phyloP scores from a whole-genome alignment of 495 filamentous ascomycete genomes.

The Neurospora sp. region DNA sequence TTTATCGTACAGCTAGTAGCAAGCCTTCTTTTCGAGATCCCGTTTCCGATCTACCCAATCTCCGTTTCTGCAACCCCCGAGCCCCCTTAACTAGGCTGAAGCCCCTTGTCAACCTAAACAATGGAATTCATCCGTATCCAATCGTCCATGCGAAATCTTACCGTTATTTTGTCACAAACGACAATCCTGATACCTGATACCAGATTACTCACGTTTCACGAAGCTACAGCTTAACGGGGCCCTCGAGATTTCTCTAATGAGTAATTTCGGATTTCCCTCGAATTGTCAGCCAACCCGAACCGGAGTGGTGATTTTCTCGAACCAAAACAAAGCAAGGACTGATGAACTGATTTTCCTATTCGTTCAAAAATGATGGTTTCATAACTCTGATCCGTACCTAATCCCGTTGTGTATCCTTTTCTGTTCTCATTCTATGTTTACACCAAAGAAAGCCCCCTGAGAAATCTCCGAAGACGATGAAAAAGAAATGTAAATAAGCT shows the following conservation, averaged over 20 bases:
- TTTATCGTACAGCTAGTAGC: not conserved
- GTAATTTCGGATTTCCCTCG: not conserved
- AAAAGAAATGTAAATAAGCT: not conserved
- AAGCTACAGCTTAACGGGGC: not conserved
- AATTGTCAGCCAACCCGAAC: not conserved
- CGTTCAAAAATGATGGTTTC: not conserved
- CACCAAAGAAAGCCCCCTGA: not conserved
- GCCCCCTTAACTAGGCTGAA: not conserved
- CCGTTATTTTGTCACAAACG: not conserved
- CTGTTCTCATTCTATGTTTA: not conserved
- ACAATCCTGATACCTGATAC: not conserved
- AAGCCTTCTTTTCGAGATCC: not conserved
- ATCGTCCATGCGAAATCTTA: not conserved
- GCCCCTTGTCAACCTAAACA: not conserved
- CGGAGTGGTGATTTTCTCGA: not conserved
- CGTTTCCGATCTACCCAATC: not conserved
- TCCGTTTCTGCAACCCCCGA: not conserved
- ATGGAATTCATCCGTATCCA: not conserved
- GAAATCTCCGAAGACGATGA: not conserved
- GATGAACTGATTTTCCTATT: not conserved
- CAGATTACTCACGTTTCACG: not conserved
- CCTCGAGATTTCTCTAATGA: not conserved
- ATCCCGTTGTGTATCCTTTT: not conserved
- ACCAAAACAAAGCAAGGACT: not conserved
- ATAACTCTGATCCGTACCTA: not conserved